These are phyloP conservation scores for Colletotrichum echinochloae DNA, from an alignment of 2,329 filamentous ascomycete genomes.

Conservation along the genomic window DNA sequence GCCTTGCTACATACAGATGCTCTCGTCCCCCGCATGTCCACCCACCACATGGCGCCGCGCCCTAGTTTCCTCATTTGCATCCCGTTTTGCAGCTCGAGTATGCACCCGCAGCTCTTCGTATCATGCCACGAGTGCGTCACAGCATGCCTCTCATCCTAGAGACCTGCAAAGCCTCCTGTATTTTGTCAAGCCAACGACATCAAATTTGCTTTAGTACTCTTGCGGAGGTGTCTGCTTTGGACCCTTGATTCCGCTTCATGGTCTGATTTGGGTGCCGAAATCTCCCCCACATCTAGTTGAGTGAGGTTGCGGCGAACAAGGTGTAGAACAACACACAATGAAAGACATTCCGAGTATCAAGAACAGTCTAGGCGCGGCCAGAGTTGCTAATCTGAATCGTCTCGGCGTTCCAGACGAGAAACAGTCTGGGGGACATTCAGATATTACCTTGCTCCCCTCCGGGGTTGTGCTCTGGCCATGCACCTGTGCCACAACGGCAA, in stretches of 20 bases:
- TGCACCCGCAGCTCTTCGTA: constrained; percentile 1
- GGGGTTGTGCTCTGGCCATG: neutral
- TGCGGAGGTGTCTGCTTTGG: neutral
- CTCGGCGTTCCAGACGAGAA: constrained; percentile 3
- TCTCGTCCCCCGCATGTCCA: constrained; percentile 37
- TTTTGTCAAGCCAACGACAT: neutral
- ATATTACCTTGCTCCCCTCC: no score
- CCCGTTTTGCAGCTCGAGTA: neutral
- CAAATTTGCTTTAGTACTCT: neutral
- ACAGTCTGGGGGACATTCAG: neutral
- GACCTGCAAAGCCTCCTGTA: neutral
- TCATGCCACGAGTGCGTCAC: constrained; percentile 8
- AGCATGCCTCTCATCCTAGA: neutral
- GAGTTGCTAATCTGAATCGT: neutral
- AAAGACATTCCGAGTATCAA: neutral
- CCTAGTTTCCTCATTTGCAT: constrained; percentile 22
- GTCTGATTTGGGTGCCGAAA: neutral
- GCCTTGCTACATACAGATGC: neutral
- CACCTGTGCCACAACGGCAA: neutral
- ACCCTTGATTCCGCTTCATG: neutral
- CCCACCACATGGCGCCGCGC: constrained; percentile 24
- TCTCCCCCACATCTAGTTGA: neutral
- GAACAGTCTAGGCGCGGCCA: neutral
- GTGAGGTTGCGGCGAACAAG: neutral
- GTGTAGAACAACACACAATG: neutral